phyloP scores from a whole-genome alignment of 2,329 filamentous ascomycete genomes.

The Xylariaceae sp. region DNA sequence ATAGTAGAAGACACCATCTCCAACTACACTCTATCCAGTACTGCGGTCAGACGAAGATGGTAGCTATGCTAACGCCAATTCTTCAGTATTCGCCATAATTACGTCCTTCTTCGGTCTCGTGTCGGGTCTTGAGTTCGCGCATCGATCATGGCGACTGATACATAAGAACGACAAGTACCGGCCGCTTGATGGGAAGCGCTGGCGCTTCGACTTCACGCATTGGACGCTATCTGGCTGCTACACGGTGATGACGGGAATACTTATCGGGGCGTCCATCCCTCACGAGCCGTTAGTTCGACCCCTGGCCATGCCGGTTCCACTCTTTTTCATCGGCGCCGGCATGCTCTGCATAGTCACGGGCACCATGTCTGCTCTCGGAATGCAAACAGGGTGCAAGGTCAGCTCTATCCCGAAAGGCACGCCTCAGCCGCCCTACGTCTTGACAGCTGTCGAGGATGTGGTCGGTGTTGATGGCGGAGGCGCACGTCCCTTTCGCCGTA shows the following conservation, averaged over 20 bases:
- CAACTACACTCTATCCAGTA: not conserved
- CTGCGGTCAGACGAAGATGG: no score
- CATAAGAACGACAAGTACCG: conserved; percentile 46
- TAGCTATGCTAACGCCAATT: not conserved
- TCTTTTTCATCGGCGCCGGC: conserved; percentile 46
- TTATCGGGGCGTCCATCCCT: conserved; percentile 48
- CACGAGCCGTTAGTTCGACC: conserved; percentile 45
- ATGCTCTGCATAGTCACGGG: conserved; percentile 39
- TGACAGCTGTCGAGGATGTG: conserved; percentile 63
- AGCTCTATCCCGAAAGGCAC: conserved; percentile 58
- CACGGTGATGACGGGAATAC: conserved; percentile 44
- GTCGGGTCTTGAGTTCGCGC: conserved; percentile 49
- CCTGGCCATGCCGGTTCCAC: conserved; percentile 46
- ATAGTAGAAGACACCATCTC: conserved; percentile 9
- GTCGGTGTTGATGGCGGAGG: conserved; percentile 62
- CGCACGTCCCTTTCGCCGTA: conserved; percentile 47
- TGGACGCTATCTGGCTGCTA: conserved; percentile 44
- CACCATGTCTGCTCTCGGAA: conserved; percentile 32
- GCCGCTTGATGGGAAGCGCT: conserved; percentile 44
- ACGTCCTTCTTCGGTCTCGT: conserved; percentile 51
- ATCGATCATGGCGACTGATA: conserved; percentile 45
- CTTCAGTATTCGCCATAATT: conserved; percentile 45
- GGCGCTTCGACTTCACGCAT: conserved; percentile 47
- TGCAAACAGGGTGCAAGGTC: conserved; percentile 54
- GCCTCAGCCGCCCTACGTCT: conserved; percentile 54